Evolutionary conservation across 2,329 filamentous ascomycete genomes (phyloP).

Genomic region (Clarireedia homoeocarpa): DNA sequence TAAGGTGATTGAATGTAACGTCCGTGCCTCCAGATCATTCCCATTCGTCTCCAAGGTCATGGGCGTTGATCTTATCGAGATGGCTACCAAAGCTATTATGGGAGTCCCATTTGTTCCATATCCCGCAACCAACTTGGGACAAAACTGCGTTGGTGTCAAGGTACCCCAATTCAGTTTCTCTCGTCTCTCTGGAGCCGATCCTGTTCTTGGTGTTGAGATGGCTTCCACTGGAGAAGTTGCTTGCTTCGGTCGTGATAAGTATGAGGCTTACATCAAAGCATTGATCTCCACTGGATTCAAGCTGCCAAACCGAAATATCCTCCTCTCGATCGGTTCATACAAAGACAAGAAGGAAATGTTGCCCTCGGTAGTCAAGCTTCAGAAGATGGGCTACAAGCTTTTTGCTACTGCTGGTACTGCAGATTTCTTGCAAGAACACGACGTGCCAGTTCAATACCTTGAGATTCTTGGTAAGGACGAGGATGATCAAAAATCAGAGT

Average conservation of each 20-base stretch:
- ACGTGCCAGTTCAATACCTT: slow-evolving; percentile 85
- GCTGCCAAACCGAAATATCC: slow-evolving; percentile 87
- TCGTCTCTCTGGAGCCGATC: slow-evolving; percentile 90
- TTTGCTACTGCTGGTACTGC: slow-evolving; percentile 95
- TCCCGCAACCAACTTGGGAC: slow-evolving; percentile 76
- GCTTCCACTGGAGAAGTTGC: slow-evolving; percentile 94
- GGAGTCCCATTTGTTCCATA: slow-evolving; percentile 80
- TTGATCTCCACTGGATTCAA: slow-evolving; percentile 92
- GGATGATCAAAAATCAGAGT: slow-evolving; percentile 86
- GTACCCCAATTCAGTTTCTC: slow-evolving; percentile 99
- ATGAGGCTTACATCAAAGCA: slow-evolving; percentile 98
- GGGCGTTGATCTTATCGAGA: slow-evolving; percentile 92
- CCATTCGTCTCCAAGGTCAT: slow-evolving; percentile 97
- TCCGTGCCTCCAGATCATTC: slow-evolving; percentile 94
- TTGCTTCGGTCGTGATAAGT: slow-evolving; percentile 91
- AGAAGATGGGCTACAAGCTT: slow-evolving; percentile 83
- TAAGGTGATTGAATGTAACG: slow-evolving; percentile 97
- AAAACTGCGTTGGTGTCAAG: slow-evolving; percentile 90
- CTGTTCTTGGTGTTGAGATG: slow-evolving; percentile 98
- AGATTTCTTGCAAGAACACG: slow-evolving; percentile 91
- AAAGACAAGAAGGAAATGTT: slow-evolving; percentile 88
- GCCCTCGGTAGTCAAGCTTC: slow-evolving; percentile 81
- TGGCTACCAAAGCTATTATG: slow-evolving; percentile 81
- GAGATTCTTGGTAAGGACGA: slow-evolving; percentile 74
- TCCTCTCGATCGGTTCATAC: slow-evolving; percentile 98